phyloP scores from a whole-genome alignment of 306 rosid genomes.

The Sindora glabra region DNA sequence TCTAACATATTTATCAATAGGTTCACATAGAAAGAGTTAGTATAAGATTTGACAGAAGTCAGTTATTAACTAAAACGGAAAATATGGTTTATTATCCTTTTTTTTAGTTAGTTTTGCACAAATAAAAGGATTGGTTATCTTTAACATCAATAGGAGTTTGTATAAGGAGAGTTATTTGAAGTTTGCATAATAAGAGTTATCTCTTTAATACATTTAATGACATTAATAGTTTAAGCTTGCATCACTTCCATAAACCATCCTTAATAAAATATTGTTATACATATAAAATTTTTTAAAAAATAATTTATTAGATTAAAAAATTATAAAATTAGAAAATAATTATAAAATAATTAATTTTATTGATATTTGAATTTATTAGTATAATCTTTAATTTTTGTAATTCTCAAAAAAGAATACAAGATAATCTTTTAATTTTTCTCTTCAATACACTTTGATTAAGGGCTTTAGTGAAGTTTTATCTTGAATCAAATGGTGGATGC shows the following conservation, averaged over 20 bases:
- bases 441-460: too few species aligned
- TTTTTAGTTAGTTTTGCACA: not conserved
- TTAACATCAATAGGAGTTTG: slow-evolving; percentile 64
- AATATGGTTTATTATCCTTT: not conserved
- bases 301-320: too few species aligned
- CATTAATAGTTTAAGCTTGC: slow-evolving; percentile 77
- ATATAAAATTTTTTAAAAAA: too few species aligned
- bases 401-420: too few species aligned
- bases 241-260: slow-evolving; percentile 90
- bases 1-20: slow-evolving; percentile 63
- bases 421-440: too few species aligned
- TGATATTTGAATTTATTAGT: too few species aligned
- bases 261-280: too few species aligned
- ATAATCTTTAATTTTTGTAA: too few species aligned
- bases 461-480: too few species aligned
- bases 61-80: not conserved
- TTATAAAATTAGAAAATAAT: too few species aligned
- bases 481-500: too few species aligned
- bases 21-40: not conserved
- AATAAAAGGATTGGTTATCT: slow-evolving; percentile 29
- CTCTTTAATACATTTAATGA: slow-evolving; percentile 86
- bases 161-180: slow-evolving; percentile 75
- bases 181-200: slow-evolving; percentile 83
- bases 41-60: not conserved
- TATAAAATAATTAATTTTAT: too few species aligned